Conservation (phyloP, 2,329 filamentous ascomycete species). For the Neodidymelliopsis sp. region DNA sequence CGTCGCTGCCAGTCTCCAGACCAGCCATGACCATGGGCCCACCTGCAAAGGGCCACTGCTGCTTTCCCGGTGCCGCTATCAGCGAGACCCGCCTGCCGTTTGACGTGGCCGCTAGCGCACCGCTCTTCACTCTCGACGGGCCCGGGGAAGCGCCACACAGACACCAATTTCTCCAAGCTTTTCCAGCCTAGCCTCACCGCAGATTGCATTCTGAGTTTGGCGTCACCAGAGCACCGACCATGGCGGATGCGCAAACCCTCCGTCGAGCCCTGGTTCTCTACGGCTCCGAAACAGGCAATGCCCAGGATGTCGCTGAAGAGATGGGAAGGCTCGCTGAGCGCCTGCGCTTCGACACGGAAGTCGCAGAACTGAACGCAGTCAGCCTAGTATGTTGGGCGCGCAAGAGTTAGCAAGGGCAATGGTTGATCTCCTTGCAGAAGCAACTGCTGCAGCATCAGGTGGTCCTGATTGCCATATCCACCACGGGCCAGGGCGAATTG, state of each 20-base stretch:
- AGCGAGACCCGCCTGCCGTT: conserved; percentile 33
- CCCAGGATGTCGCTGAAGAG: conserved; percentile 89
- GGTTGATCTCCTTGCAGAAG: conserved; percentile 39
- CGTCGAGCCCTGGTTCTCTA: conserved; percentile 77
- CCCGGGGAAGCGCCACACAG: conserved; percentile 30
- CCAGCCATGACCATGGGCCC: too few relatives aligned
- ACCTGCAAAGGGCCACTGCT: too few relatives aligned
- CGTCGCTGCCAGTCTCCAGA: conserved; percentile 2
- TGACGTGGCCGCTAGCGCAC: conserved; percentile 41
- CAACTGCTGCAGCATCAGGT: conserved; percentile 59
- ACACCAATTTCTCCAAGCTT: conserved; percentile 17
- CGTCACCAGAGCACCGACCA: conserved; percentile 25
- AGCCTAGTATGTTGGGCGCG: conserved; percentile 68
- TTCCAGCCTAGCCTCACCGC: conserved; percentile 31
- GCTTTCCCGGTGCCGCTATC: conserved; percentile 16
- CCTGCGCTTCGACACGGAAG: conserved; percentile 76
- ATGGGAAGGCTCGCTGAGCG: conserved; percentile 77
- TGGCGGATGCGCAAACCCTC: conserved; percentile 28
- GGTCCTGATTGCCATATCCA: conserved; percentile 84
- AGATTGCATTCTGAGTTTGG: conserved; percentile 16
- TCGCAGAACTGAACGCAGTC: conserved; percentile 79
- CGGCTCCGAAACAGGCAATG: conserved; percentile 93
- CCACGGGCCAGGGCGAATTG: conserved; percentile 93
- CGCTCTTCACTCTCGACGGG: conserved; percentile 22
- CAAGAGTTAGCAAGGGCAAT: background rate